Percentiles rank a stretch among this genome's conserved stretches.
These are phyloP conservation scores for Mrakia hoshinonis DNA, from an alignment of 768 basidiomycete species.

Conservation along the genomic window DNA sequence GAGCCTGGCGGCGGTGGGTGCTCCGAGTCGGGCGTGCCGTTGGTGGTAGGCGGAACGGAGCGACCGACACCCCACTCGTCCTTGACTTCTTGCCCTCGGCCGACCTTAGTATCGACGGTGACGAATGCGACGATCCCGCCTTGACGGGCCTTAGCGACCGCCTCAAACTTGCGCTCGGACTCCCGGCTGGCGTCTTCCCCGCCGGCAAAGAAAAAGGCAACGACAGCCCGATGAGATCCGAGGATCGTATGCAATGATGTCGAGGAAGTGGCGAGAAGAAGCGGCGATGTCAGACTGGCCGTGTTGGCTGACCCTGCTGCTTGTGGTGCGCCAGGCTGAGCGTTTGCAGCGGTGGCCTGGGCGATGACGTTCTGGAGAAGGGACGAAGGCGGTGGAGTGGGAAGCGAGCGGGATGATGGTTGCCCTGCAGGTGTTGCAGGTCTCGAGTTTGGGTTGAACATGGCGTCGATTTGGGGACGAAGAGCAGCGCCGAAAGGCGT, in stretches of 20 bases:
- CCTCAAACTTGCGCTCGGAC: constrained; percentile 66
- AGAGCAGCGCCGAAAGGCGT: constrained; percentile 80
- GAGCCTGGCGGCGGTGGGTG: too few relatives aligned
- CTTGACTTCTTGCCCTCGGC: constrained; percentile 56
- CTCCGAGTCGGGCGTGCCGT: too few relatives aligned
- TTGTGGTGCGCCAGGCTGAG: constrained; percentile 37
- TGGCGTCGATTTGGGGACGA: constrained; percentile 80
- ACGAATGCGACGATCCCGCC: constrained; percentile 60
- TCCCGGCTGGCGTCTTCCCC: constrained; percentile 57
- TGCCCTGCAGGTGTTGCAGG: constrained; percentile 33
- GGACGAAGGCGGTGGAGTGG: constrained; percentile 49
- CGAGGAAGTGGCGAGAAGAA: constrained; percentile 66
- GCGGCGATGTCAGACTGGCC: constrained; percentile 51
- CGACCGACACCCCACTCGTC: constrained; percentile 51
- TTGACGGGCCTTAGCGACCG: constrained; percentile 40
- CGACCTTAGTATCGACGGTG: constrained; percentile 71
- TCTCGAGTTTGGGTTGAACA: constrained; percentile 55
- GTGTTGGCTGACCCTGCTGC: constrained; percentile 36
- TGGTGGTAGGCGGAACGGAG: too few relatives aligned
- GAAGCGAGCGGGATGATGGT: constrained; percentile 17
- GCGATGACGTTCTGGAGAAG: constrained; percentile 38
- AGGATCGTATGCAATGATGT: constrained; percentile 63
- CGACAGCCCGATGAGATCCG: constrained; percentile 57
- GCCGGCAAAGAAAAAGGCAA: constrained; percentile 69
- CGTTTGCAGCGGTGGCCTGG: constrained; percentile 36